Conservation (phyloP, 176 grass and related monocot species). For the Typha latifolia region DNA sequence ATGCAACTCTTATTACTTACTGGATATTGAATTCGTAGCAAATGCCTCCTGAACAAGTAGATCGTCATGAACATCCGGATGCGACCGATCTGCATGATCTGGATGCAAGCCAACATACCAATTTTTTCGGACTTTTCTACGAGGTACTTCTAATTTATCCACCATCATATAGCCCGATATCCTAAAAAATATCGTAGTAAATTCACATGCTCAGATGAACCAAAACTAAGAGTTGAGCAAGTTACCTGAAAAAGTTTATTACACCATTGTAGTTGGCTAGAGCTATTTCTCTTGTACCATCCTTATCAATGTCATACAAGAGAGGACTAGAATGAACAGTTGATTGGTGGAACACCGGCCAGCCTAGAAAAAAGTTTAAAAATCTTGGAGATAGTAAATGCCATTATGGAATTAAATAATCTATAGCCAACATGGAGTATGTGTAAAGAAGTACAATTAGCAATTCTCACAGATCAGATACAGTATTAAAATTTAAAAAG, state of each 20-base stretch:
- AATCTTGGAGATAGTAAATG: constrained; percentile 17
- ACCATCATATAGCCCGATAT: constrained; percentile 91
- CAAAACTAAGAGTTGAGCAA: not conserved
- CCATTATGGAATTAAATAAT: too few species aligned
- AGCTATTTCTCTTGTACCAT: constrained; percentile 77
- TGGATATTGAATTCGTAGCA: constrained; percentile 29
- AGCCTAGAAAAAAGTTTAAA: constrained; percentile 31
- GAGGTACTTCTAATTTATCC: constrained; percentile 92
- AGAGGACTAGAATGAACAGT: constrained; percentile 88
- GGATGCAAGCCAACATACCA: constrained; percentile 86
- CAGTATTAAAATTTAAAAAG: too few species aligned
- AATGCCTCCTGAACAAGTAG: constrained; percentile 43
- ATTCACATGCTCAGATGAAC: constrained; percentile 10
- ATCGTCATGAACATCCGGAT: constrained; percentile 90
- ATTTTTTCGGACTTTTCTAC: constrained; percentile 80
- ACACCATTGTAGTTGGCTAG: constrained; percentile 89
- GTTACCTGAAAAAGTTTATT: constrained; percentile 84
- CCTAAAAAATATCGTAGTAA: constrained; percentile 26
- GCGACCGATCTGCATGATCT: constrained; percentile 76
- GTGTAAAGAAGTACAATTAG: too few species aligned
- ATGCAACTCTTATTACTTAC: constrained; percentile 14
- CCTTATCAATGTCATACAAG: constrained; percentile 86
- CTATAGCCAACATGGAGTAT: too few species aligned
- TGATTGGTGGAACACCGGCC: constrained; percentile 94
- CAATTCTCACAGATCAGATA: too few species aligned